Conservation (phyloP, 495 filamentous ascomycete genomes). For the Hypoxylon cercidicola region DNA sequence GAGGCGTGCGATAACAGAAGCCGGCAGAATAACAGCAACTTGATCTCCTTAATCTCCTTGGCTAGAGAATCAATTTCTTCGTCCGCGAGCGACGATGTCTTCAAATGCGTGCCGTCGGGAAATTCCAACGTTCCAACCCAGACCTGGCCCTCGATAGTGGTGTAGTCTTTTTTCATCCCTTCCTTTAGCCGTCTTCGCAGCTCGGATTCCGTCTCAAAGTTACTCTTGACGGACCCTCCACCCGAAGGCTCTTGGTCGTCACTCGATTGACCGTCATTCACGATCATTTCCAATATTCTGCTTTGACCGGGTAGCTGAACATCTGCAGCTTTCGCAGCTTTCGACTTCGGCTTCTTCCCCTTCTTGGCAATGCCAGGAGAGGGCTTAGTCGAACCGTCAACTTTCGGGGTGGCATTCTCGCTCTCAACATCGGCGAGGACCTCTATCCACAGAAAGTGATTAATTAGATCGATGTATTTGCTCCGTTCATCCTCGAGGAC, state of each 20-base stretch:
- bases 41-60: constrained; percentile 60
- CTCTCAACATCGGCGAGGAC: constrained; percentile 23
- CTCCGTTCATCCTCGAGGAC: constrained; percentile 57
- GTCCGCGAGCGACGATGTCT: constrained; percentile 52
- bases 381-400: constrained; percentile 17
- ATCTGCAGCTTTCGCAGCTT: constrained; percentile 21
- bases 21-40: constrained; percentile 61
- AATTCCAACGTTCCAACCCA: constrained; percentile 53
- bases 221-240: constrained; percentile 48
- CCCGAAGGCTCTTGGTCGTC: constrained; percentile 10
- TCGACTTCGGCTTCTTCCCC: constrained; percentile 53
- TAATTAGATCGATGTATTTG: constrained; percentile 55
- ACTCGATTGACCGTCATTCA: constrained; percentile 2
- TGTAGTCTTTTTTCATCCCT: constrained; percentile 52
- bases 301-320: constrained; percentile 25
- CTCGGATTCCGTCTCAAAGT: constrained; percentile 55
- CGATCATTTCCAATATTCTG: constrained; percentile 37
- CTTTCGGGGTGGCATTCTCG: constrained; percentile 25
- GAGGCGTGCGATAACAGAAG: constrained; percentile 60
- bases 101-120: constrained; percentile 48
- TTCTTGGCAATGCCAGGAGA: constrained; percentile 24
- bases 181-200: constrained; percentile 53
- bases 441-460: constrained; percentile 58
- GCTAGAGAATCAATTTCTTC: constrained; percentile 56
- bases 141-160: constrained; percentile 46